Evolutionary conservation across 78 protist genomes (phyloP).

Genomic region (Thecamonas trahens): DNA sequence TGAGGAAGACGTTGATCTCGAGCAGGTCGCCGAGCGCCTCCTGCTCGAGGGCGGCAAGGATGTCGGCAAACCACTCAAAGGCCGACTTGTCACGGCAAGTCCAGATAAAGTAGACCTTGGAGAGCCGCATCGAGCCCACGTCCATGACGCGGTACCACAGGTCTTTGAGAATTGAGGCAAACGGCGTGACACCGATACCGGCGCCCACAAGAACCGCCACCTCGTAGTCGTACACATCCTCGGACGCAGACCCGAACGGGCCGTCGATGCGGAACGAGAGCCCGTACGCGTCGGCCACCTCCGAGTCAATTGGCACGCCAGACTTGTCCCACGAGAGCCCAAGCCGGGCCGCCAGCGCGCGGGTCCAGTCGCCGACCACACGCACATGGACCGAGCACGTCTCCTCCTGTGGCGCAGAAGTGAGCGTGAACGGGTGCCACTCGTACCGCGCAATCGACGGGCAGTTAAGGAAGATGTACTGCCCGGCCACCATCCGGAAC

Average conservation of each 20-base stretch:
- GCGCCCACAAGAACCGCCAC: slow-evolving; percentile 63
- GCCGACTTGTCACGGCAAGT: slow-evolving; percentile 53
- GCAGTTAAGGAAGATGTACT: slow-evolving; percentile 72
- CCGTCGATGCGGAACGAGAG: slow-evolving; percentile 68
- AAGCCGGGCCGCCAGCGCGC: background rate
- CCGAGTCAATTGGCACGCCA: too few relatives aligned
- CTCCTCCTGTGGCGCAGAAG: slow-evolving; percentile 79
- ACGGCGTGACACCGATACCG: slow-evolving; percentile 92
- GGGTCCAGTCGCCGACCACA: slow-evolving; percentile 40
- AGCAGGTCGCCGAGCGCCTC: slow-evolving; percentile 39
- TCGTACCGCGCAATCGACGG: slow-evolving; percentile 62
- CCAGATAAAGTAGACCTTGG: slow-evolving; percentile 71
- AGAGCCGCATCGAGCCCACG: slow-evolving; percentile 5
- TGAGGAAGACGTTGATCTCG: slow-evolving; percentile 55
- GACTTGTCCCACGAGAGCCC: too few relatives aligned
- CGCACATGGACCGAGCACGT: slow-evolving; percentile 66
- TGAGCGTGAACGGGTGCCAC: slow-evolving; percentile 92
- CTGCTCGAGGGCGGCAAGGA: slow-evolving; percentile 42
- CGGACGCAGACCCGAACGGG: slow-evolving; percentile 81
- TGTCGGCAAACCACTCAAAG: slow-evolving; percentile 65
- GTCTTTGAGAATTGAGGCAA: slow-evolving; percentile 75
- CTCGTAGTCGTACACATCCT: slow-evolving; percentile 61
- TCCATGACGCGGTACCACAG: slow-evolving; percentile 25
- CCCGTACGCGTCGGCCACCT: slow-evolving; percentile 50
- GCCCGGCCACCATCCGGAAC: slow-evolving; percentile 72